These are phyloP conservation scores for Verticillium longisporum DNA, from an alignment of 2,329 filamentous ascomycete species.

Conservation along the genomic window DNA sequence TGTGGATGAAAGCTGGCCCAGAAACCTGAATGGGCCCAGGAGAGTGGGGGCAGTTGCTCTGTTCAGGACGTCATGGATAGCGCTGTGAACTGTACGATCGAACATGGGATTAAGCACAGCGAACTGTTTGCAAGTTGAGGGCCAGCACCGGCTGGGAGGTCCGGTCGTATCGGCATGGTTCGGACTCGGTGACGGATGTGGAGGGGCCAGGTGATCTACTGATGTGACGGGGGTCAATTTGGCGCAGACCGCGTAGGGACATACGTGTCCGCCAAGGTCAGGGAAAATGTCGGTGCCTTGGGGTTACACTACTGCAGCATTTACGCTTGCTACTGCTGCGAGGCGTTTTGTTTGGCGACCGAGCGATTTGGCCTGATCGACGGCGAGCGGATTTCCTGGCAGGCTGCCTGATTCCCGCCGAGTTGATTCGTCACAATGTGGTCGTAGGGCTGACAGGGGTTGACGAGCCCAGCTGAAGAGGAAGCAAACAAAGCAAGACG, in stretches of 20 bases:
- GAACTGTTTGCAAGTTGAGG: background rate
- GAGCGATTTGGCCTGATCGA: conserved; percentile 2
- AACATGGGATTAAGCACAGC: background rate
- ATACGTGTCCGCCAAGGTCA: background rate
- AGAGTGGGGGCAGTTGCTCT: background rate
- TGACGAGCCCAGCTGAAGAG: background rate
- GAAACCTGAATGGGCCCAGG: background rate
- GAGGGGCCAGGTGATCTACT: background rate
- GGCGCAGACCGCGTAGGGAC: background rate
- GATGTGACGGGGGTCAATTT: background rate
- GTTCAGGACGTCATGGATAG: background rate
- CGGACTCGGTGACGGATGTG: background rate
- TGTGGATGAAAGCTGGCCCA: conserved; percentile 3
- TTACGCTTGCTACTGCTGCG: background rate
- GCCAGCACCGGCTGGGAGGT: background rate
- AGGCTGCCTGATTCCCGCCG: conserved; percentile 8
- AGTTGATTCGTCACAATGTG: conserved; percentile 4
- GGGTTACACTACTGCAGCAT: conserved; percentile 1
- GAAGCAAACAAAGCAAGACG: background rate
- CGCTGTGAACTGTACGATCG: background rate
- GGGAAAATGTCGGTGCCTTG: conserved; percentile 10
- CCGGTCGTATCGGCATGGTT: background rate
- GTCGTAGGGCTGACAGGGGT: conserved; percentile 8
- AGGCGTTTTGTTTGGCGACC: background rate
- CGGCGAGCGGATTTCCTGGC: conserved; percentile 8